Evolutionary conservation across 1,284 basidiomycete species (phyloP).

Genomic region (Sporisorium sorghi): DNA sequence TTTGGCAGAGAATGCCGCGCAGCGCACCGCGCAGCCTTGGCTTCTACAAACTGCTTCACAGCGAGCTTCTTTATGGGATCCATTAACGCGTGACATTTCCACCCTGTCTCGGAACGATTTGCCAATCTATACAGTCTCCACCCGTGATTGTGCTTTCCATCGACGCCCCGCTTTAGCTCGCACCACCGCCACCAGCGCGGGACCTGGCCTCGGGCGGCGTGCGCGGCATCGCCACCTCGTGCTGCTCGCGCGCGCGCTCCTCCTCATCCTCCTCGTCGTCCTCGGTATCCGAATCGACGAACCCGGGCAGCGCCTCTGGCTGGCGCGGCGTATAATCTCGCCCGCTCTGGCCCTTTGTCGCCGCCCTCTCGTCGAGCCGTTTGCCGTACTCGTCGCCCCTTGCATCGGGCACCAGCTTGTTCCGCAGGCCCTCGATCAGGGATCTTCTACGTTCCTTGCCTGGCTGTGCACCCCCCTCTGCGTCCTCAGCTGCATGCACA

Average conservation of each 20-base stretch:
- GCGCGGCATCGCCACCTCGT: not conserved
- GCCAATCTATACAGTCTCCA: no score
- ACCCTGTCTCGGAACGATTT: no score
- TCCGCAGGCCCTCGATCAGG: slow-evolving; percentile 28
- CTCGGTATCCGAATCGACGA: slow-evolving; percentile 32
- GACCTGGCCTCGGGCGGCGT: slow-evolving; percentile 3
- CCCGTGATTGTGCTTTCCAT: no score
- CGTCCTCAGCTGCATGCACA: not conserved
- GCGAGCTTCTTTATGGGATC: no score
- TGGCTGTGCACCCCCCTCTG: not conserved
- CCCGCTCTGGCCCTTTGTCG: slow-evolving; percentile 35
- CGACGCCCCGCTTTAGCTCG: no score
- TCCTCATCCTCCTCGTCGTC: slow-evolving; percentile 6
- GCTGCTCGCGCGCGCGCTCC: not conserved
- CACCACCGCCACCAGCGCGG: no score
- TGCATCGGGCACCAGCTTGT: slow-evolving; percentile 36
- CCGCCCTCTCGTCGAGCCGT: slow-evolving; percentile 33
- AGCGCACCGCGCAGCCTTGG: no score
- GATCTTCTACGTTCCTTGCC: slow-evolving; percentile 7
- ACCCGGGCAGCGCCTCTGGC: slow-evolving; percentile 5
- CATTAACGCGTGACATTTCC: no score
- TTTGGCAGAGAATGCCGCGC: no score
- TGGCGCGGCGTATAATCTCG: slow-evolving; percentile 36
- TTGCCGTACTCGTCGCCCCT: slow-evolving; percentile 12
- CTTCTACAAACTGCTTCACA: no score